A percentile compares a stretch with the other conserved stretches of the same genome.
Evolutionary conservation across 2,329 filamentous ascomycete genomes (phyloP).

Genomic region (Apiospora sp.): DNA sequence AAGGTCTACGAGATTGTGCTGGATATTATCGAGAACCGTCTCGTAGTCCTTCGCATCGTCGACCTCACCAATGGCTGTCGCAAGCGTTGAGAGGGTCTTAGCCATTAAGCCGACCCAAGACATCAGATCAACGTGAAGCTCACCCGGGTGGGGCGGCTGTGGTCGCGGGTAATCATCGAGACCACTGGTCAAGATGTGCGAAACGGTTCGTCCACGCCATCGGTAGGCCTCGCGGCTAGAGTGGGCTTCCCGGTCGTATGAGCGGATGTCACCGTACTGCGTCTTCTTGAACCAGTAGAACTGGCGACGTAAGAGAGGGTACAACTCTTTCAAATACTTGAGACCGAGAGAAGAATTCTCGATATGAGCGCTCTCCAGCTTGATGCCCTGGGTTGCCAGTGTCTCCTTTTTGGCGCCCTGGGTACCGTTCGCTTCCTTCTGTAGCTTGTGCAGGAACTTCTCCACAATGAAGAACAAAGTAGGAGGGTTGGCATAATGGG

Average conservation of each 20-base stretch:
- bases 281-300: slow-evolving; percentile 94
- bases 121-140: slow-evolving; percentile 93
- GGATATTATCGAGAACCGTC: slow-evolving; percentile 77
- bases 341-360: slow-evolving; percentile 72
- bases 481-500: slow-evolving; percentile 96
- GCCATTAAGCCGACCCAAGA: slow-evolving; percentile 99
- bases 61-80: slow-evolving; percentile 73
- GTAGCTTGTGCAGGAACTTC: slow-evolving; percentile 80
- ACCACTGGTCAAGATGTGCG: slow-evolving; percentile 88
- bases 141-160: slow-evolving; percentile 89
- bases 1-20: slow-evolving; percentile 86
- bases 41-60: slow-evolving; percentile 80
- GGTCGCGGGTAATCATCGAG: slow-evolving; percentile 94
- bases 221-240: slow-evolving; percentile 87
- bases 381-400: slow-evolving; percentile 50
- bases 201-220: slow-evolving; percentile 87
- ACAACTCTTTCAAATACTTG: slow-evolving; percentile 77
- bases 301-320: slow-evolving; percentile 85
- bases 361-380: slow-evolving; percentile 69
- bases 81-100: slow-evolving; percentile 82
- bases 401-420: slow-evolving; percentile 52
- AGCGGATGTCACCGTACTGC: slow-evolving; percentile 85
- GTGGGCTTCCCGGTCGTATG: slow-evolving; percentile 87
- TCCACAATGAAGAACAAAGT: slow-evolving; percentile 92
- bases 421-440: slow-evolving; percentile 58